Evolutionary conservation across 2,329 filamentous ascomycete genomes (phyloP).

Genomic region (Pseudogymnoascus sp.): DNA sequence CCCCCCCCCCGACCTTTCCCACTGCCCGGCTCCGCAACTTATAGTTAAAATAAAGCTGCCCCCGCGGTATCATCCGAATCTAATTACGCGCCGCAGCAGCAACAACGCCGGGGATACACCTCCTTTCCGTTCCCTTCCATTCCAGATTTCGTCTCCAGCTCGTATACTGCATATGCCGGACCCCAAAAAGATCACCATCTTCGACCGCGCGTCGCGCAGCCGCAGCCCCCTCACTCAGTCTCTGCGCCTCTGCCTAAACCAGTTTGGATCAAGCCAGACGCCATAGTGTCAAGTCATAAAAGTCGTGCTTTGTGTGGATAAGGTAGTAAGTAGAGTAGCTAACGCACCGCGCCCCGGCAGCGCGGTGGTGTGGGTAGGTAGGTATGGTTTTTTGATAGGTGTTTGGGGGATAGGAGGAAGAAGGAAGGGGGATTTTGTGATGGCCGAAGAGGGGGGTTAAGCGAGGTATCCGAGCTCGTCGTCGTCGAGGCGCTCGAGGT

Average conservation of each 20-base stretch:
- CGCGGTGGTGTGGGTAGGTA: neutral
- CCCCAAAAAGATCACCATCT: neutral
- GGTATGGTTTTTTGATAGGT: no score
- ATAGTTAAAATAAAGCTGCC: neutral
- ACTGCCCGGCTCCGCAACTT: neutral
- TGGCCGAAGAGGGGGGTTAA: slow-evolving; percentile 37
- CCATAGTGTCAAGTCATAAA: neutral
- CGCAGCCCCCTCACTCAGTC: neutral
- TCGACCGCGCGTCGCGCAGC: no score
- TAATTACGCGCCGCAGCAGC: neutral
- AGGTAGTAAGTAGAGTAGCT: neutral
- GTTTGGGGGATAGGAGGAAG: neutral
- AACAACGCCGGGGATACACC: neutral
- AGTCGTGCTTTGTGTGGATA: neutral
- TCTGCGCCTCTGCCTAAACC: neutral
- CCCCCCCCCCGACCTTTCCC: no score
- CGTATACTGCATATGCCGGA: no score
- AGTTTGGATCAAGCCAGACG: neutral
- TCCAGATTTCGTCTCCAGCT: no score
- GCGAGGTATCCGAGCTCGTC: slow-evolving; percentile 94
- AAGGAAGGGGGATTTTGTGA: neutral
- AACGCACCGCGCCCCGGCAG: neutral
- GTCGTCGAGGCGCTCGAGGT: slow-evolving; percentile 88
- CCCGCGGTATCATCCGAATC: neutral
- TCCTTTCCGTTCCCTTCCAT: no score